phyloP scores from a whole-genome alignment of 2,329 filamentous ascomycete genomes.

The Tolypocladium pustulatum region DNA sequence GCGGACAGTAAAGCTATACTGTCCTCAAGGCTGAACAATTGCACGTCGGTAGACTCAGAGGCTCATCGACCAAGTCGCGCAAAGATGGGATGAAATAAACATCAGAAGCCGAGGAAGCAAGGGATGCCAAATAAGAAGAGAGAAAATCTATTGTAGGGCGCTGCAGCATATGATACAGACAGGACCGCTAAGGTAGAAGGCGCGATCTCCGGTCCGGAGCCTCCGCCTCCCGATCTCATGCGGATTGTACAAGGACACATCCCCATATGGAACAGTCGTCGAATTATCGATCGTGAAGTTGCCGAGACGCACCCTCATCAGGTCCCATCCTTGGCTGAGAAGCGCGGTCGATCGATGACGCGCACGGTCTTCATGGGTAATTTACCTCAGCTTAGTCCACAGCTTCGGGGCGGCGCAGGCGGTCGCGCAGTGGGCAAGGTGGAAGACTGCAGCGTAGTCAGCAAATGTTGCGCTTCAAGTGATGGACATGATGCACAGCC shows the following conservation, averaged over 20 bases:
- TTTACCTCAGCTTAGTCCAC: constrained; percentile 85
- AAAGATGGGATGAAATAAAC: neutral
- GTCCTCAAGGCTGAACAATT: too few species aligned
- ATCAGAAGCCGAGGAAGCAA: neutral
- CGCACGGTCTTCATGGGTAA: neutral
- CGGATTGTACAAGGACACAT: neutral
- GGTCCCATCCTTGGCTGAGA: neutral
- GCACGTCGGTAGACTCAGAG: too few species aligned
- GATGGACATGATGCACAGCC: neutral
- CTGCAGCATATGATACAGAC: constrained; percentile 20
- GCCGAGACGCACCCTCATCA: neutral
- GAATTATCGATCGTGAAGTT: neutral
- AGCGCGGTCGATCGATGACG: neutral
- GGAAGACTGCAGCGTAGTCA: constrained; percentile 65
- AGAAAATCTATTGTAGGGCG: constrained; percentile 19
- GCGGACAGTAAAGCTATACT: too few species aligned
- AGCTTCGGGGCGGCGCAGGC: constrained; percentile 94
- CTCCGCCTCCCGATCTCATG: neutral
- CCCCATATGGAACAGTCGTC: neutral
- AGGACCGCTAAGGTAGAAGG: constrained; percentile 5
- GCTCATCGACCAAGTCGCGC: neutral
- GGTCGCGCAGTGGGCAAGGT: constrained; percentile 91
- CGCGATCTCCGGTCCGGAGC: neutral
- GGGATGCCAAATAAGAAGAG: constrained; percentile 4
- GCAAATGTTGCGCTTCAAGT: neutral